phyloP scores from a whole-genome alignment of 208 protist genomes.

The Trypanosoma grayi region DNA sequence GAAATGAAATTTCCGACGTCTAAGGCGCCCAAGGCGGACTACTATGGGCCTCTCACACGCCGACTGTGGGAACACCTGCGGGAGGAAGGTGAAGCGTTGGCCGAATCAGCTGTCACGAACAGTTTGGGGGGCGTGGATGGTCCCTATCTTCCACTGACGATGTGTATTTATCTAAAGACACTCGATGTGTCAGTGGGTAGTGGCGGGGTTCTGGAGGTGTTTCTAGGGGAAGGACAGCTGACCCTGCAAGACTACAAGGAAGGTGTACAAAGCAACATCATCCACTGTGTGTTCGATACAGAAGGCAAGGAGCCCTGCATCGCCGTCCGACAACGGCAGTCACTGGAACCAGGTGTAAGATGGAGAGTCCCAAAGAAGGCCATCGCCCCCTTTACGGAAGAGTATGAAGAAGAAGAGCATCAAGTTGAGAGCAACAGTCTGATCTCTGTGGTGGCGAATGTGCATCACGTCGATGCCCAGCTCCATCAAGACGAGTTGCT shows the following conservation, averaged over 20 bases:
- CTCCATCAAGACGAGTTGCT: slow-evolving; percentile 28
- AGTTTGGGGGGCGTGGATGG: slow-evolving; percentile 7
- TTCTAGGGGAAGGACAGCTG: slow-evolving; percentile 16
- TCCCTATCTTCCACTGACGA: slow-evolving; percentile 25
- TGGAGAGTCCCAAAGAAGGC: slow-evolving; percentile 5
- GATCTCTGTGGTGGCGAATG: slow-evolving; percentile 13
- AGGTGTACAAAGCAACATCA: slow-evolving; percentile 11
- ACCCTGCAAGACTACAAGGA: slow-evolving; percentile 28
- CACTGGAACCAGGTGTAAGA: neutral
- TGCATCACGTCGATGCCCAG: slow-evolving; percentile 1
- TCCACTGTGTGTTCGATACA: slow-evolving; percentile 20
- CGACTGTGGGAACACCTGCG: slow-evolving; percentile 26
- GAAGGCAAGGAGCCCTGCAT: slow-evolving; percentile 23
- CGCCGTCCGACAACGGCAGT: slow-evolving; percentile 1
- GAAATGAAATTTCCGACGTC: slow-evolving; percentile 22
- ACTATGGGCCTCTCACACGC: slow-evolving; percentile 25
- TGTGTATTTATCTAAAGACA: slow-evolving; percentile 21
- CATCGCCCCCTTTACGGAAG: slow-evolving; percentile 13
- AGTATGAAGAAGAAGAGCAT: slow-evolving; percentile 12
- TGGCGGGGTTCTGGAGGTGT: slow-evolving; percentile 19
- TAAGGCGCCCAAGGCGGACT: slow-evolving; percentile 20
- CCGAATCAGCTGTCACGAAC: neutral
- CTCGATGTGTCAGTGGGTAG: slow-evolving; percentile 23
- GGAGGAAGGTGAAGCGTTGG: slow-evolving; percentile 9
- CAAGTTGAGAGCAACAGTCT: slow-evolving; percentile 12